Base-by-base conservation (phyloP, 495 filamentous ascomycete genomes). In the Aspergillus kassunensis region DNA sequence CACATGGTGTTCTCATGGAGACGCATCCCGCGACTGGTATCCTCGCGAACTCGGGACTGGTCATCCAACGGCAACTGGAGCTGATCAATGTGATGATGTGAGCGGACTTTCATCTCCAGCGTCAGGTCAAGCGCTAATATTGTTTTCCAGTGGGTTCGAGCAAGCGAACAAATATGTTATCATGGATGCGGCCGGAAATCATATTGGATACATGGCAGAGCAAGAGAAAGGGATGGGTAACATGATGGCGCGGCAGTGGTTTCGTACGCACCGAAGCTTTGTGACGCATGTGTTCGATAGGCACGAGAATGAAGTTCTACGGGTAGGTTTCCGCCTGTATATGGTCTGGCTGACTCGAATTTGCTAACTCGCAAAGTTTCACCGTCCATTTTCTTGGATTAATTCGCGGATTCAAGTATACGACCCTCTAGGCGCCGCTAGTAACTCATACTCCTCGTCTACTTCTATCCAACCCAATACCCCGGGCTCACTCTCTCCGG, bases 121-220 rank as follows among this genome's bases (percentile, higher is more conserved):
- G 29, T 27, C 10, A 46, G 16, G 27, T 35, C 16, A 36, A 48
- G 39, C 4, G 16, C 16, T 46, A 21, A 39, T 34, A 24, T 43
- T 13, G 19, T 42, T 30, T 16, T n/a, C 12, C 29, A 77, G 75
- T 34, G 83, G 85, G 0, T 88, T 86, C 53, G 84, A 88, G 65
- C 85, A 88, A 65, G 84, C 85, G 13, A 87, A 88, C 54, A 80
- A 78, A 60, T 88, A 88, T 59, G 76, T 85, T 23, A 86, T 88
- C 43, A 80, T 87, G 77, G 80, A 86, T 71, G 81, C 80, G n/a
- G 69, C 79, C 25, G 85, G 85, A 6, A 80, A 81, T 25, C 83
- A 86, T 53, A 72, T 88, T 42, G 85, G 85, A 13, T 87, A 83
- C 55, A 80, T 88, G 66, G 83, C 83, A 19, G 85, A 88, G 62